Evolutionary conservation across 2,329 filamentous ascomycete genomes (phyloP).

Genomic region (Botrytis fragariae): DNA sequence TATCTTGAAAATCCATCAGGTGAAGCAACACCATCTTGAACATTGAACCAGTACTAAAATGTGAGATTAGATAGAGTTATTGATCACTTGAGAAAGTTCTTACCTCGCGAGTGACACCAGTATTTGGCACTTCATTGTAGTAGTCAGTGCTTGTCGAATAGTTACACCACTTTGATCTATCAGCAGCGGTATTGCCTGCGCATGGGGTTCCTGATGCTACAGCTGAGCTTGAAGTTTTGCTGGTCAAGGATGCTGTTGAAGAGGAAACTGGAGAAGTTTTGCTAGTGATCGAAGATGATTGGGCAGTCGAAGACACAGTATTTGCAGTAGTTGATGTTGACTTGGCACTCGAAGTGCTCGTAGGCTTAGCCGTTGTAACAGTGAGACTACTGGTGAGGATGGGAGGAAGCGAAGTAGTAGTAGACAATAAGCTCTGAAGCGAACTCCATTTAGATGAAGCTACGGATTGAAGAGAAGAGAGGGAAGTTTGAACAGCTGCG

Average conservation of each 20-base stretch:
- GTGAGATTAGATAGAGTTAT: slow-evolving; percentile 27
- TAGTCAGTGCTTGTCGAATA: slow-evolving; percentile 46
- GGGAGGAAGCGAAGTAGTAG: slow-evolving; percentile 5
- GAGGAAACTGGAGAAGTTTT: not conserved
- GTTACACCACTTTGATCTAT: slow-evolving; percentile 44
- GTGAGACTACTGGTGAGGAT: not conserved
- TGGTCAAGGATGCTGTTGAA: not conserved
- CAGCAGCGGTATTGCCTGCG: slow-evolving; percentile 18
- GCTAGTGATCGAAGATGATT: not conserved
- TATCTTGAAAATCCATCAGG: slow-evolving; percentile 35
- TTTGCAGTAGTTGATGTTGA: not conserved
- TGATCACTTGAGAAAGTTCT: not conserved
- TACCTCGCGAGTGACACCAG: slow-evolving; percentile 46
- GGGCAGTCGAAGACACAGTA: not conserved
- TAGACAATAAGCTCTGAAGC: slow-evolving; percentile 5
- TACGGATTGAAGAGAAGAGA: slow-evolving; percentile 11
- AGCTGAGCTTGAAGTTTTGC: not conserved
- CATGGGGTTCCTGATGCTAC: slow-evolving; percentile 12
- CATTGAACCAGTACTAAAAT: slow-evolving; percentile 24
- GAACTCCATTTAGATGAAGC: slow-evolving; percentile 15
- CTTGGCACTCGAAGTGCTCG: not conserved
- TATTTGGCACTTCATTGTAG: slow-evolving; percentile 39
- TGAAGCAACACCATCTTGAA: slow-evolving; percentile 23
- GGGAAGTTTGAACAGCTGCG: not conserved
- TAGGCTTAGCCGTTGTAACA: not conserved